Percentiles rank a stretch among this genome's conserved stretches.
Conservation (phyloP, 495 filamentous ascomycete species). For the Hypomontagnella submonticulosa region DNA sequence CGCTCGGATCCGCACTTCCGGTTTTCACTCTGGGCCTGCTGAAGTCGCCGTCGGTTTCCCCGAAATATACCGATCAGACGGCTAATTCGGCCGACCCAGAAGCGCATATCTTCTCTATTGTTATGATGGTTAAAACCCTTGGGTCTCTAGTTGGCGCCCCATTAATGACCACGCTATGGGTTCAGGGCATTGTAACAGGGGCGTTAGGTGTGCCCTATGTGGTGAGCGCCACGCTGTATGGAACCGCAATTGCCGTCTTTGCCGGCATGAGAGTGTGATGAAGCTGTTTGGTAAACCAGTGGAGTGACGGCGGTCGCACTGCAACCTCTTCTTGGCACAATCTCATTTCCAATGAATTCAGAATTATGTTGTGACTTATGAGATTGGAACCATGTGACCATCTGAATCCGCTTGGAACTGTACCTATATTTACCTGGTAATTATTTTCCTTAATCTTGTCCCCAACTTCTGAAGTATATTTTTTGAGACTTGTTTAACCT, state of each 20-base stretch:
- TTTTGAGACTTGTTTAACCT: background rate
- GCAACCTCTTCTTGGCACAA: too few relatives aligned
- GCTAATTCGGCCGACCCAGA: conserved; percentile 34
- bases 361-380: too few relatives aligned
- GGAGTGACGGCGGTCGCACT: too few relatives aligned
- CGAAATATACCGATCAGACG: conserved; percentile 20
- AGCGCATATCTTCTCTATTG: conserved; percentile 56
- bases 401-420: too few relatives aligned
- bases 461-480: too few relatives aligned
- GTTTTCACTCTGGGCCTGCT: conserved; percentile 58
- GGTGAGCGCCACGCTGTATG: conserved; percentile 51
- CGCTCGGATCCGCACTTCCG: conserved; percentile 56
- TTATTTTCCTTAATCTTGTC: too few relatives aligned
- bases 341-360: too few relatives aligned
- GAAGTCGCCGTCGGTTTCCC: conserved; percentile 49
- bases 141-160: conserved; percentile 55
- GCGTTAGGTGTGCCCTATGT: conserved; percentile 32
- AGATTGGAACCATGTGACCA: too few relatives aligned
- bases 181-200: conserved; percentile 33
- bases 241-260: conserved; percentile 43
- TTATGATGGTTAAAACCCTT: conserved; percentile 59
- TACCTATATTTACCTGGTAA: too few relatives aligned
- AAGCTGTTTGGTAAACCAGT: background rate
- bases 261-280: conserved; percentile 33
- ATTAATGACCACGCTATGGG: conserved; percentile 56